Evolutionary conservation across 2,329 filamentous ascomycete species (phyloP), one percentile per base, ranked within the genome.

Genomic region (Fonsecaea erecta): DNA sequence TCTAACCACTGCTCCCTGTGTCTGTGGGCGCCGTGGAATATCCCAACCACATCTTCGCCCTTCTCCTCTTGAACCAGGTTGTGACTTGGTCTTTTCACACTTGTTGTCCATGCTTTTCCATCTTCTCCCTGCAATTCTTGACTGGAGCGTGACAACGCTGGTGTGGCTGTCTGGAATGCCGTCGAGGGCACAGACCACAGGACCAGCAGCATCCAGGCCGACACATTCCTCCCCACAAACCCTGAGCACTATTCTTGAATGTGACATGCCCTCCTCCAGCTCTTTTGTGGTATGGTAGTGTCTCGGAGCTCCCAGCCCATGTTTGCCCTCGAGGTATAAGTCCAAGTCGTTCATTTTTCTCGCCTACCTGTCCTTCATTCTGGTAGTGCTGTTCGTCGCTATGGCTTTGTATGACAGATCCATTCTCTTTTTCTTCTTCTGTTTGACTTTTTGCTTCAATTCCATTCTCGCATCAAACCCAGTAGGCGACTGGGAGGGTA

Each of bases 281-380:
- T 43, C 28, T 54, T 21, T 24, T 9, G 6, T 52, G 58, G 62
- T 60, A 64, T 65, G 65, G 37, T 43, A 57, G 34, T 62, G 51
- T 65, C 52, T 60, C 18, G 60, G 58, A 62, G 43, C 43, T 21
- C 21, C 65, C 62, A 64, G 62, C 53, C 18, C 62, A 62, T 67
- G 62, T 55, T 28, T 35, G 40, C 53, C 18, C 54, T 56, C 34
- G 30, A 54, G 62, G 61, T 67, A 64, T 64, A 67, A 67, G 64
- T 67, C 52, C n/a, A 52, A 26, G 51, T 57, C 40, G 40, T 6
- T 30, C 30, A 24, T 60, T 60, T 57, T 51, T n/a, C 26, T 18
- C n/a, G 24, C 46, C 24, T 30, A 3, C 11, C 30, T 21, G 30
- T 26, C 12, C 32, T 57, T 26, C 14, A 40, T n/a, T 48, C 48